Evolutionary conservation across 768 basidiomycete genomes (phyloP), one percentile per base, ranked within the genome.

Genomic region (Leccinum fibrillosum): DNA sequence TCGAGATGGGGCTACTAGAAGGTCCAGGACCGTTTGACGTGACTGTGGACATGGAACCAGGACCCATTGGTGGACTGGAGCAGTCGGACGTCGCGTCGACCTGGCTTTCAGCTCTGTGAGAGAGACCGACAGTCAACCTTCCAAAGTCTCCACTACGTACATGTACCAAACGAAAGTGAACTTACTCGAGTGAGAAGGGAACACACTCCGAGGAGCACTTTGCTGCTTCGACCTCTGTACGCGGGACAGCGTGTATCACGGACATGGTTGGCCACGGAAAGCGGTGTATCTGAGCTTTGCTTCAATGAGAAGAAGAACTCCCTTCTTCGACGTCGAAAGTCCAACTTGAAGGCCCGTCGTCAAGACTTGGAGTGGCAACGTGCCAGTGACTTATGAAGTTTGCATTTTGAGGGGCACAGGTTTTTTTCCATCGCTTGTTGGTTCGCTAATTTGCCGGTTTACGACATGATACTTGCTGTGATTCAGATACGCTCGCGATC

Each of bases 1-100:
- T 19, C 11, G 48, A 54, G 39, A 65, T 57, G 42, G 54, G 60
- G 8, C 37, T 39, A 34, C 63, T 34, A 45, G 53, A 28, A 28
- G 6, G 6, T 9, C 30, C 55, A 35, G 26, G 19, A 28, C 17
- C 48, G 12, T 13, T 34, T 34, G 32, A 13, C 32, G 12, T 34
- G 12, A 34, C 32, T 13, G 32, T 12, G 32, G 32, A 4, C 32
- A 32, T 32, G 12, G 32, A 5, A 34, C 32, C 32, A 34, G 32
- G 19, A 26, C 12, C 48, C 2, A 35, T 49, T 11, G 15, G 28
- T 13, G 53, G 19, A 4, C 6, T 28, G 21, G 48, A 34, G 21
- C 3, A 25, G 23, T 25, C 11, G 32, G 13, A 34, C 0, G 17
- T 5, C 30, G 8, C 10, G 9, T 42, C 39, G 26, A 37, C 48